These are phyloP conservation scores for Aspergillus fumigatiaffinis DNA, from an alignment of 2,329 filamentous ascomycete species.

Conservation along the genomic window DNA sequence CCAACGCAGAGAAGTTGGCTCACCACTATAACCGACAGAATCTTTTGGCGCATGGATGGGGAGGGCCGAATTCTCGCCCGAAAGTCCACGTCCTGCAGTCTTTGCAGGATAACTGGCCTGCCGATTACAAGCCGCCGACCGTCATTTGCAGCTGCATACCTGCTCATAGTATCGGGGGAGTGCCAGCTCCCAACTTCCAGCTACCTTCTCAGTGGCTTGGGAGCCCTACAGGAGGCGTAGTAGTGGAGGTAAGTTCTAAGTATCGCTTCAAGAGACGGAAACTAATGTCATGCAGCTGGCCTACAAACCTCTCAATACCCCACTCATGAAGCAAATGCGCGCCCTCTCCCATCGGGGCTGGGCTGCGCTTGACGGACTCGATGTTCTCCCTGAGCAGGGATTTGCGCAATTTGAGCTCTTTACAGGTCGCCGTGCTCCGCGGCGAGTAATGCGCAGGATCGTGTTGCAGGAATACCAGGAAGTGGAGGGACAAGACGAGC, in stretches of 20 bases:
- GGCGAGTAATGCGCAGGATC: conserved; percentile 35
- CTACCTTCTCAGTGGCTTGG: conserved; percentile 36
- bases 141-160: conserved; percentile 38
- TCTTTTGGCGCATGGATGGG: conserved; percentile 16
- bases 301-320: conserved; percentile 39
- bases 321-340: conserved; percentile 36
- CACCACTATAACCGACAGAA: conserved; percentile 36
- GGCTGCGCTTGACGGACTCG: conserved; percentile 38
- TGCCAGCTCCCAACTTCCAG: conserved; percentile 33
- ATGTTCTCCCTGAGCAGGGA: conserved; percentile 38
- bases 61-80: conserved; percentile 14
- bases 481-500: conserved; percentile 32
- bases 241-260: conserved; percentile 34
- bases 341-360: conserved; percentile 34
- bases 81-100: conserved; percentile 27
- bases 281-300: conserved; percentile 25
- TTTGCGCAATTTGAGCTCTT: conserved; percentile 41
- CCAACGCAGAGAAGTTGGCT: conserved; percentile 33
- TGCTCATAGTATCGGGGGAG: conserved; percentile 33
- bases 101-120: conserved; percentile 30
- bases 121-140: conserved; percentile 33
- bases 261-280: neutral
- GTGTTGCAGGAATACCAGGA: conserved; percentile 33
- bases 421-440: conserved; percentile 36
- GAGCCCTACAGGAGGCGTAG: conserved; percentile 38